A percentile compares a stretch with the other conserved stretches of the same genome.
phyloP scores from a whole-genome alignment of 805 yeast genomes.

The Schwanniomyces pseudopolymorphus region DNA sequence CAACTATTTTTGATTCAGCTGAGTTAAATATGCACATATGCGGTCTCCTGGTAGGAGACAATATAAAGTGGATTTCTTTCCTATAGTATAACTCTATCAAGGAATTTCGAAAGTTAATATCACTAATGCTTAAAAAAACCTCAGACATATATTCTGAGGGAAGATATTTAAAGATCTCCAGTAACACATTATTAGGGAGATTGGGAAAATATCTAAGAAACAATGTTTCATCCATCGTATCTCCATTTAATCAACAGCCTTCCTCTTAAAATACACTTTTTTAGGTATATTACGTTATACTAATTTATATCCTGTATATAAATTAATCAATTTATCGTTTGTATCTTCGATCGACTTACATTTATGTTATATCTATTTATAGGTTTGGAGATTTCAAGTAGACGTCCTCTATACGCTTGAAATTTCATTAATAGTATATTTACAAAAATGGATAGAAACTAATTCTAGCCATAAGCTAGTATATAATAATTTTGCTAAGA shows the following conservation, averaged over 20 bases:
- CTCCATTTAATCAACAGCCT: neutral
- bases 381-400: too few relatives aligned
- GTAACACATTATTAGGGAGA: constrained; percentile 23
- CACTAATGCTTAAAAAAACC: constrained; percentile 19
- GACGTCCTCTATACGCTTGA: too few relatives aligned
- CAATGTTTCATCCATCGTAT: neutral
- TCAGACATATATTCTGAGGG: constrained; percentile 22
- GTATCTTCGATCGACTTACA: too few relatives aligned
- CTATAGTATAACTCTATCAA: constrained; percentile 25
- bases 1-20: constrained; percentile 7
- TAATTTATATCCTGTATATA: neutral
- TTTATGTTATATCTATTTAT: too few relatives aligned
- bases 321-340: too few relatives aligned
- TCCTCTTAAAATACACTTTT: neutral
- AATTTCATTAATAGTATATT: too few relatives aligned
- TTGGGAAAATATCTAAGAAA: constrained; percentile 8
- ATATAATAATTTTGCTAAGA: too few relatives aligned
- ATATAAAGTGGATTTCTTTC: constrained; percentile 32
- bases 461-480: too few relatives aligned
- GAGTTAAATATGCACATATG: constrained; percentile 4
- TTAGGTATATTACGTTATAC: neutral
- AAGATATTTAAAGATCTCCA: constrained; percentile 15
- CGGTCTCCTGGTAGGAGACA: constrained; percentile 30
- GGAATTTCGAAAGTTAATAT: constrained; percentile 16
- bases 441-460: too few relatives aligned